A percentile compares a stretch with the other conserved stretches of the same genome.
Conservation (phyloP, 2,329 filamentous ascomycete species). For the Penicillium sp. region DNA sequence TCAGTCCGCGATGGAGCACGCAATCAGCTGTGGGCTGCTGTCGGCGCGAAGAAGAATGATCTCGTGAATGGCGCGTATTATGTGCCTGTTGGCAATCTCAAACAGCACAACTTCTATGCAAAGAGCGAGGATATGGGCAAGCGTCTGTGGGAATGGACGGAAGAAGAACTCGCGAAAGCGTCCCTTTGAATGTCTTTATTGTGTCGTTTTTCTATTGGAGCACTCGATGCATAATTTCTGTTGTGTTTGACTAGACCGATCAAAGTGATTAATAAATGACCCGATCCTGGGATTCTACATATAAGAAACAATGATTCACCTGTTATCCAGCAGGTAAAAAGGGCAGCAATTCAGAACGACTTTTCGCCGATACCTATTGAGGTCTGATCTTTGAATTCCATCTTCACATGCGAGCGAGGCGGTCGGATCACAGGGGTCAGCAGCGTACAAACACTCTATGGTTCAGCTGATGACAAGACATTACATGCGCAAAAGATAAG, state of each 20-base stretch:
- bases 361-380: not conserved
- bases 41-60: constrained; percentile 23
- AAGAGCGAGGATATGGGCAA: constrained; percentile 25
- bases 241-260: not conserved
- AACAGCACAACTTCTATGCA: constrained; percentile 26
- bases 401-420: not conserved
- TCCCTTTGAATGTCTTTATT: not conserved
- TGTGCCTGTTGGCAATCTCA: constrained; percentile 29
- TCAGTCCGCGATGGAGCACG: constrained; percentile 22
- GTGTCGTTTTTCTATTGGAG: not conserved
- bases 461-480: not conserved
- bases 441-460: not conserved
- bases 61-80: constrained; percentile 31
- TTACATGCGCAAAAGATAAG: not conserved
- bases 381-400: not conserved
- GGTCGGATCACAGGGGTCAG: not conserved
- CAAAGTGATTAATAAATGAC: not conserved
- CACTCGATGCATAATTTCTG: not conserved
- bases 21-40: constrained; percentile 32
- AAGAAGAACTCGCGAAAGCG: constrained; percentile 25
- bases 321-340: not conserved
- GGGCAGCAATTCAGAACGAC: not conserved
- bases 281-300: not conserved
- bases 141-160: constrained; percentile 37
- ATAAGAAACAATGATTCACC: not conserved